phyloP scores from a whole-genome alignment of 306 rosid genomes.

The Glycine tomentella region DNA sequence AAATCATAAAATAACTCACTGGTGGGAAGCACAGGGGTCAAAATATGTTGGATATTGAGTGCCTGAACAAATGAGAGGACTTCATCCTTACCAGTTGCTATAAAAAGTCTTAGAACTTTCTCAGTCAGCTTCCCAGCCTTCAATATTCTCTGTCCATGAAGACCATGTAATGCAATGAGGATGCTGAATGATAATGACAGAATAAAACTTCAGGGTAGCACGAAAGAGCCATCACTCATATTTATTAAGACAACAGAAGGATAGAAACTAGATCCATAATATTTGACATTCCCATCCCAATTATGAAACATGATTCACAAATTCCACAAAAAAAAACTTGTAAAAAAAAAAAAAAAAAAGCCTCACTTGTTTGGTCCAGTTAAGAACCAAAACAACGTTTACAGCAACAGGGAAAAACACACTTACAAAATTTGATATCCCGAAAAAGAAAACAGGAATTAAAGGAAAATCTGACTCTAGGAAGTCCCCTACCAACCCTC shows the following conservation, averaged over 20 bases:
- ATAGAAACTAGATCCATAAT: slow-evolving; percentile 30
- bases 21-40: slow-evolving; percentile 92
- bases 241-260: slow-evolving; percentile 6
- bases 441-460: background rate
- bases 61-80: slow-evolving; percentile 76
- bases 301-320: background rate
- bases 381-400: background rate
- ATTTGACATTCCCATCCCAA: slow-evolving; percentile 1
- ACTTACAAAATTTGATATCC: background rate
- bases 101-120: slow-evolving; percentile 79
- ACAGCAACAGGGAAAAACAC: slow-evolving; percentile 28
- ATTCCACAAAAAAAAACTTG: background rate
- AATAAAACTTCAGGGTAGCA: slow-evolving; percentile 27
- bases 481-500: background rate
- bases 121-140: slow-evolving; percentile 90
- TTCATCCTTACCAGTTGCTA: slow-evolving; percentile 90
- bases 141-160: slow-evolving; percentile 75
- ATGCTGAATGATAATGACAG: slow-evolving; percentile 26
- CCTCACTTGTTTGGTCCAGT: slow-evolving; percentile 8
- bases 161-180: slow-evolving; percentile 27
- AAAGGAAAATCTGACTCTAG: slow-evolving; percentile 16
- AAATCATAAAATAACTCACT: slow-evolving; percentile 64
- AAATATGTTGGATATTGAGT: slow-evolving; percentile 73
- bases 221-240: background rate
- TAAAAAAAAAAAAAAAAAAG: background rate